These are phyloP conservation scores for Sugiyamaella chiloensis DNA, from an alignment of 805 yeast species.

Conservation along the genomic window DNA sequence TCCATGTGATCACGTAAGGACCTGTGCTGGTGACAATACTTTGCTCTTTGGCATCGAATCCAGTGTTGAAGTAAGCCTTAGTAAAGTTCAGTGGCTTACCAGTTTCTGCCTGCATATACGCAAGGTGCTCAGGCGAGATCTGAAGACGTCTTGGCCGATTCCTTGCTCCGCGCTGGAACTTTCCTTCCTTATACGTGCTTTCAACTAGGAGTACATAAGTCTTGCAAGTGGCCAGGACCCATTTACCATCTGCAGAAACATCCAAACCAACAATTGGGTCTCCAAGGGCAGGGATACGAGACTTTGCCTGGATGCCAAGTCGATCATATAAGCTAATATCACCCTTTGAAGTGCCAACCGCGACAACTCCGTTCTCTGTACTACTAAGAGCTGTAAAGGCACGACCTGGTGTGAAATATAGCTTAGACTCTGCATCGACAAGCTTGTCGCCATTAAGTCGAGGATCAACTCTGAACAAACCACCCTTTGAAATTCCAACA, in stretches of 20 bases:
- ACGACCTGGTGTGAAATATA: conserved; percentile 51
- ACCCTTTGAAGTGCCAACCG: conserved; percentile 73
- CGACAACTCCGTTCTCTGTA: conserved; percentile 69
- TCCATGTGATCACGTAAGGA: conserved; percentile 81
- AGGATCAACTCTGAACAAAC: conserved; percentile 78
- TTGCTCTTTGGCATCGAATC: conserved; percentile 60
- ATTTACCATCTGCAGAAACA: conserved; percentile 74
- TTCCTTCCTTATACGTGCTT: conserved; percentile 58
- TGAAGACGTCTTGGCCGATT: conserved; percentile 69
- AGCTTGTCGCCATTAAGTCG: conserved; percentile 58
- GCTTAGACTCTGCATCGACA: conserved; percentile 53
- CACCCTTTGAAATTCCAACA: conserved; percentile 62
- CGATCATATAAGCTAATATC: conserved; percentile 71
- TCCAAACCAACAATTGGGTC: conserved; percentile 67
- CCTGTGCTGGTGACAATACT: conserved; percentile 76
- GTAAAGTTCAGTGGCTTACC: conserved; percentile 56
- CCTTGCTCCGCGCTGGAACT: conserved; percentile 59
- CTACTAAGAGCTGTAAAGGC: conserved; percentile 60
- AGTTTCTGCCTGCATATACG: conserved; percentile 52
- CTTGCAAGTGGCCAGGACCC: conserved; percentile 77
- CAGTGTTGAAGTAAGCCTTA: conserved; percentile 73
- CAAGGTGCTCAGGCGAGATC: conserved; percentile 68
- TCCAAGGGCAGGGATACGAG: conserved; percentile 78
- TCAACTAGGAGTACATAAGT: conserved; percentile 70
- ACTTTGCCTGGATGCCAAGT: conserved; percentile 72